A percentile compares a stretch with the other conserved stretches of the same genome.
Evolutionary conservation across 306 rosid genomes (phyloP).

Genomic region (Ammopiptanthus mongolicus): DNA sequence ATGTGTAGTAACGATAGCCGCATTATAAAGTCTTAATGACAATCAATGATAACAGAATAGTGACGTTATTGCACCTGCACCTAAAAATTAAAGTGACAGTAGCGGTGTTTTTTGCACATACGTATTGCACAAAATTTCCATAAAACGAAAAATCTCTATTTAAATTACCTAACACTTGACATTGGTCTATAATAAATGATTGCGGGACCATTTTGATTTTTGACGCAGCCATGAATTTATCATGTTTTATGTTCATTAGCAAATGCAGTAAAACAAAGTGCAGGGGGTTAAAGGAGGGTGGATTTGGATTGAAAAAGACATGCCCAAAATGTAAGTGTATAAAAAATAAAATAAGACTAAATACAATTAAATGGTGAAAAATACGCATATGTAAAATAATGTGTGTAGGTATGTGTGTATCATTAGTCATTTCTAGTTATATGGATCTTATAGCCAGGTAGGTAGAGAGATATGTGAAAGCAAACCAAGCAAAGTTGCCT

Average conservation of each 20-base stretch:
- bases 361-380: background rate
- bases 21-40: background rate
- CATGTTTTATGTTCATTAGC: background rate
- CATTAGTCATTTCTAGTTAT: background rate
- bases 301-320: background rate
- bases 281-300: background rate
- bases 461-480: background rate
- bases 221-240: background rate
- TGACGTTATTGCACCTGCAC: background rate
- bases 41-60: background rate
- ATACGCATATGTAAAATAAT: background rate
- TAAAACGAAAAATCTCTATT: background rate
- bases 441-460: background rate
- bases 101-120: background rate
- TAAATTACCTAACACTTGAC: background rate
- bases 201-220: background rate
- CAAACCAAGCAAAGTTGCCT: background rate
- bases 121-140: background rate
- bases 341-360: background rate
- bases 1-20: background rate
- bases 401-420: background rate
- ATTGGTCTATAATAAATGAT: background rate
- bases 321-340: background rate
- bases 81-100: background rate
- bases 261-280: background rate